A percentile compares a stretch with the other conserved stretches of the same genome.
phyloP scores from a whole-genome alignment of 2,329 filamentous ascomycete species.

The Trichoderma atrobrunneum region DNA sequence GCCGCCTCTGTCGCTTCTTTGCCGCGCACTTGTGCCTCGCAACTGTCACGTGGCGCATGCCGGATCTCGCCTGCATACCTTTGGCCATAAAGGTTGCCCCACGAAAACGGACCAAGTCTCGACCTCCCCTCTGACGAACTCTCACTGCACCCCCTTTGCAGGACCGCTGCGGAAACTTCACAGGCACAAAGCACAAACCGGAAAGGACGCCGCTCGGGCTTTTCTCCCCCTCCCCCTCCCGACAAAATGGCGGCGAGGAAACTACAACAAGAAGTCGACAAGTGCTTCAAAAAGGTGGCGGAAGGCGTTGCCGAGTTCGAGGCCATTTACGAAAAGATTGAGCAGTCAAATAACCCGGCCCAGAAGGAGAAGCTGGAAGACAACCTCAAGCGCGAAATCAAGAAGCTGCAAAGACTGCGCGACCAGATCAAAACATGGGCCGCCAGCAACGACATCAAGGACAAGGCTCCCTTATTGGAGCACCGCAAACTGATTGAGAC shows the following conservation, averaged over 20 bases:
- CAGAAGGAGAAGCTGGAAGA: slow-evolving; percentile 99
- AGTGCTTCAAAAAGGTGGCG: slow-evolving; percentile 97
- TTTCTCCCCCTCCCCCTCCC: slow-evolving; percentile 10
- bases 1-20: background rate
- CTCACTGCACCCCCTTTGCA: background rate
- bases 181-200: background rate
- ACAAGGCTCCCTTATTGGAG: slow-evolving; percentile 92
- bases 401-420: slow-evolving; percentile 95
- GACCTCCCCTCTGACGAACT: background rate
- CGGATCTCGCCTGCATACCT: slow-evolving; percentile 10
- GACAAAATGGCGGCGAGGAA: slow-evolving; percentile 87
- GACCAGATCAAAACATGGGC: slow-evolving; percentile 99
- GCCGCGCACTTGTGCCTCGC: background rate
- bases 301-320: slow-evolving; percentile 94
- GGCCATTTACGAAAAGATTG: slow-evolving; percentile 95
- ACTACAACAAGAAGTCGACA: slow-evolving; percentile 96
- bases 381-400: slow-evolving; percentile 98
- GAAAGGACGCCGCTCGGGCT: slow-evolving; percentile 6
- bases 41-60: slow-evolving; percentile 2
- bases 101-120: slow-evolving; percentile 15
- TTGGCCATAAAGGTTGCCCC: slow-evolving; percentile 15
- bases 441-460: slow-evolving; percentile 97
- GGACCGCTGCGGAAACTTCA: background rate
- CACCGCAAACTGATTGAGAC: slow-evolving; percentile 96
- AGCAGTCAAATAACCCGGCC: slow-evolving; percentile 83